These are phyloP conservation scores for Termitomyces sp. DNA, from an alignment of 768 basidiomycete genomes.

Conservation along the genomic window DNA sequence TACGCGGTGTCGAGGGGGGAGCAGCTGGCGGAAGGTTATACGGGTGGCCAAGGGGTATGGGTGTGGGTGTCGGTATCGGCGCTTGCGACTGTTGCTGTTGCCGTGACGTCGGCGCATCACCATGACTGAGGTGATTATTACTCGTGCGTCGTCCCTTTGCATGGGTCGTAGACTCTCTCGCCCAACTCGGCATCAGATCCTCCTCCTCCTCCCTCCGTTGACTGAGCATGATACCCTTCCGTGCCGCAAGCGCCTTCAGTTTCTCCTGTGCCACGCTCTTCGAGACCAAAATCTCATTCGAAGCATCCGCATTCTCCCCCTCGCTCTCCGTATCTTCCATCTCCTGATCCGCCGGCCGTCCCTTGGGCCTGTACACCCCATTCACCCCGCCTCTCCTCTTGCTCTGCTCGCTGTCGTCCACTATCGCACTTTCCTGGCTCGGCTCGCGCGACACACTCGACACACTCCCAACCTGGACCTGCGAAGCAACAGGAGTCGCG, in stretches of 20 bases:
- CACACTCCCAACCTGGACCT: conserved; percentile 27
- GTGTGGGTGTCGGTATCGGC: conserved; percentile 26
- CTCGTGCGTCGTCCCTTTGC: background rate
- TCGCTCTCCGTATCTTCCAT: conserved; percentile 62
- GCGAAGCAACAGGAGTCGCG: conserved; percentile 51
- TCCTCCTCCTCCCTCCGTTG: conserved; percentile 14
- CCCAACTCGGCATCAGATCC: conserved; percentile 20
- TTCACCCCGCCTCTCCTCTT: conserved; percentile 4
- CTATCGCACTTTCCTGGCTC: background rate
- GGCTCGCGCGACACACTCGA: background rate
- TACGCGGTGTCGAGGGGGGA: conserved; percentile 76
- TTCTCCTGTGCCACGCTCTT: conserved; percentile 67
- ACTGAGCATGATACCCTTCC: conserved; percentile 31
- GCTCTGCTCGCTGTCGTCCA: background rate
- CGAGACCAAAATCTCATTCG: conserved; percentile 44
- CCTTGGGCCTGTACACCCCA: conserved; percentile 56
- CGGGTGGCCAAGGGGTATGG: conserved; percentile 59
- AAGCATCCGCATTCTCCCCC: conserved; percentile 29
- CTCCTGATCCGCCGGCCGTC: conserved; percentile 58
- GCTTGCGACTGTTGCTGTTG: conserved; percentile 5
- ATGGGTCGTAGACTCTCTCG: conserved; percentile 3
- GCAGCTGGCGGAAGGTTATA: conserved; percentile 68
- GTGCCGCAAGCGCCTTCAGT: conserved; percentile 51
- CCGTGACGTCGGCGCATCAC: background rate
- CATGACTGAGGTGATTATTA: background rate